phyloP scores from a whole-genome alignment of 257 asterid species.

The Rhazya stricta region DNA sequence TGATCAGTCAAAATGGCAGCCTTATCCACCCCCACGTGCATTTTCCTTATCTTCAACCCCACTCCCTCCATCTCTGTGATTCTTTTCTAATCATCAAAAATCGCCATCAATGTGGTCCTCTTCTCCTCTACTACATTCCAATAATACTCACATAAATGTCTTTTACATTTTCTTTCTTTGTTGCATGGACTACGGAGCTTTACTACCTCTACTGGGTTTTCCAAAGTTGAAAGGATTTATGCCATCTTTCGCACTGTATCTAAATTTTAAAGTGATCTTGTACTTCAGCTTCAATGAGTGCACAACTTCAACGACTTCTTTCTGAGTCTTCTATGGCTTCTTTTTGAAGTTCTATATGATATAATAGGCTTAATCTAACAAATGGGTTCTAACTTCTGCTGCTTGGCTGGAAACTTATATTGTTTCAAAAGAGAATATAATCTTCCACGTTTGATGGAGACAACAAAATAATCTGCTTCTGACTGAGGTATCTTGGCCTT shows the following conservation, averaged over 20 bases:
- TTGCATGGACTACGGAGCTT: too few relatives aligned
- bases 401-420: too few relatives aligned
- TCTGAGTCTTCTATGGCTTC: too few relatives aligned
- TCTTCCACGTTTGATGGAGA: not conserved
- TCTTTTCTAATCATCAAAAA: constrained; percentile 22
- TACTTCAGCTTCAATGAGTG: constrained; percentile 9
- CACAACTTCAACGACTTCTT: not conserved
- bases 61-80: not conserved
- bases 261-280: not conserved
- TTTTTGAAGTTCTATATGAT: too few relatives aligned
- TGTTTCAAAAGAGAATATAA: not conserved
- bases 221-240: not conserved
- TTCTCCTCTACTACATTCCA: not conserved
- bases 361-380: too few relatives aligned
- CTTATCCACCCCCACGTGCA: constrained; percentile 68
- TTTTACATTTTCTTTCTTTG: too few relatives aligned
- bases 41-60: constrained; percentile 24
- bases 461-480: too few relatives aligned
- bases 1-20: constrained; percentile 47
- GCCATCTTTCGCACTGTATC: too few relatives aligned
- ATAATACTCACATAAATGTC: too few relatives aligned
- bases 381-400: too few relatives aligned
- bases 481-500: too few relatives aligned
- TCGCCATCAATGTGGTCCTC: constrained; percentile 15
- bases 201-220: not conserved